A percentile compares a stretch with the other conserved stretches of the same genome.
Evolutionary conservation across 371 early-diverging fungal species (phyloP).

Genomic region (Syncephalastrum racemosum): DNA sequence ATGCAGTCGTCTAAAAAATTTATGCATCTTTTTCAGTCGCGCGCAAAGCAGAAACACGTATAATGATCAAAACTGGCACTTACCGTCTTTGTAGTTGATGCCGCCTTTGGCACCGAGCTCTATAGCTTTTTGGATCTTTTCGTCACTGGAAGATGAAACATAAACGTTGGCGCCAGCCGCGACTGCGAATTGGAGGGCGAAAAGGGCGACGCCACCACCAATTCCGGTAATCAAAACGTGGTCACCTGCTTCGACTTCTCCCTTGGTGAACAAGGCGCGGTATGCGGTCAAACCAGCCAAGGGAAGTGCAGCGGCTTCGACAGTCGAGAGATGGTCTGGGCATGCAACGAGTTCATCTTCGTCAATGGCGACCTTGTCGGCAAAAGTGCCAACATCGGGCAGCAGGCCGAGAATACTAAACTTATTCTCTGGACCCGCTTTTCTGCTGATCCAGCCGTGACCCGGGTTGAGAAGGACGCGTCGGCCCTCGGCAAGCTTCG

Average conservation of each 20-base stretch:
- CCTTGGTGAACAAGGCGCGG: conserved; percentile 64
- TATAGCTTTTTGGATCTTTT: conserved; percentile 62
- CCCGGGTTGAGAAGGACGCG: conserved; percentile 57
- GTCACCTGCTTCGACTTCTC: conserved; percentile 48
- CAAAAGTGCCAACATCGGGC: conserved; percentile 58
- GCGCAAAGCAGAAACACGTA: conserved; percentile 44
- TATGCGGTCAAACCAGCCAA: conserved; percentile 73
- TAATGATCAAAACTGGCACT: conserved; percentile 4
- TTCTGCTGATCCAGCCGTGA: conserved; percentile 56
- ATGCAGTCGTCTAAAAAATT: conserved; percentile 54
- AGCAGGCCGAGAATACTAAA: conserved; percentile 59
- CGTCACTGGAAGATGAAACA: conserved; percentile 64
- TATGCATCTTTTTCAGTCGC: conserved; percentile 41
- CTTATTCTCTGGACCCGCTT: conserved; percentile 57
- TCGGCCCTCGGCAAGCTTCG: conserved; percentile 24
- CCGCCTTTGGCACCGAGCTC: conserved; percentile 70
- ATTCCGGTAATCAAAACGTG: conserved; percentile 72
- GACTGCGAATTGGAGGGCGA: conserved; percentile 66
- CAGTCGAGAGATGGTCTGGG: conserved; percentile 57
- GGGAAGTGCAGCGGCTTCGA: conserved; percentile 69
- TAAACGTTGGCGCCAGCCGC: conserved; percentile 69
- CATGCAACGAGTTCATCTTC: conserved; percentile 43
- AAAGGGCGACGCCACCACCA: conserved; percentile 73
- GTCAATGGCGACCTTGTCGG: conserved; percentile 53
- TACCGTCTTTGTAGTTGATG: conserved; percentile 67